A percentile compares a stretch with the other conserved stretches of the same genome.
Conservation (phyloP, 2,329 filamentous ascomycete genomes). For the Berkeleyomyces rouxiae region DNA sequence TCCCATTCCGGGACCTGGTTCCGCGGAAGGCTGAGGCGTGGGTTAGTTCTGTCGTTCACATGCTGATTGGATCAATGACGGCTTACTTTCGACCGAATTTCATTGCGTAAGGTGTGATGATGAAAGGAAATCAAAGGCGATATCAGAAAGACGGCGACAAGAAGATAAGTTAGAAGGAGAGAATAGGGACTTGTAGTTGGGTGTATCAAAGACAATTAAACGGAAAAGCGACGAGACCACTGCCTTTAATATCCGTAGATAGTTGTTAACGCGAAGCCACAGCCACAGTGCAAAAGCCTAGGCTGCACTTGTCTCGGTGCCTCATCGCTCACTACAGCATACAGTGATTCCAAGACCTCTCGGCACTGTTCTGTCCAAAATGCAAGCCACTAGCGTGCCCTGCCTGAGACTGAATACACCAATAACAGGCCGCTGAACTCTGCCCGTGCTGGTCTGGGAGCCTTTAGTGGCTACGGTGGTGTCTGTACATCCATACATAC, state of each 20-base stretch:
- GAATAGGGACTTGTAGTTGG: not conserved
- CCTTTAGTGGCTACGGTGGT: not conserved
- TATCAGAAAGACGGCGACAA: not conserved
- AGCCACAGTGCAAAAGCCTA: not conserved
- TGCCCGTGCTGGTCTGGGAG: not conserved
- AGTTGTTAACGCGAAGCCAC: not conserved
- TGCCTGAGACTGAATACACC: not conserved
- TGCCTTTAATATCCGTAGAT: not conserved
- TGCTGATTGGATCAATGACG: not conserved
- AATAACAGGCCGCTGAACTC: not conserved
- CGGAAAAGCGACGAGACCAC: not conserved
- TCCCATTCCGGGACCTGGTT: slow-evolving; percentile 84
- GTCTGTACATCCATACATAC: too few relatives aligned
- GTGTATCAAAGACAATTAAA: not conserved
- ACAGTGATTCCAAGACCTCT: not conserved
- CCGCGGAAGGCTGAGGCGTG: slow-evolving; percentile 43
- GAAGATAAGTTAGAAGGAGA: not conserved
- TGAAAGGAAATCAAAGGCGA: not conserved
- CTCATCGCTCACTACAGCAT: not conserved
- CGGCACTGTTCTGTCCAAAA: not conserved
- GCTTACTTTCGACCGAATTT: slow-evolving; percentile 47
- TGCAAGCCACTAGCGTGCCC: not conserved
- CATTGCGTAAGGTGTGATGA: slow-evolving; percentile 24
- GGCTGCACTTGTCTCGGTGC: not conserved
- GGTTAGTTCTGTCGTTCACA: slow-evolving; percentile 14